These are phyloP conservation scores for Teunomyces barrocoloradensis DNA, from an alignment of 805 yeast genomes.

Conservation along the genomic window DNA sequence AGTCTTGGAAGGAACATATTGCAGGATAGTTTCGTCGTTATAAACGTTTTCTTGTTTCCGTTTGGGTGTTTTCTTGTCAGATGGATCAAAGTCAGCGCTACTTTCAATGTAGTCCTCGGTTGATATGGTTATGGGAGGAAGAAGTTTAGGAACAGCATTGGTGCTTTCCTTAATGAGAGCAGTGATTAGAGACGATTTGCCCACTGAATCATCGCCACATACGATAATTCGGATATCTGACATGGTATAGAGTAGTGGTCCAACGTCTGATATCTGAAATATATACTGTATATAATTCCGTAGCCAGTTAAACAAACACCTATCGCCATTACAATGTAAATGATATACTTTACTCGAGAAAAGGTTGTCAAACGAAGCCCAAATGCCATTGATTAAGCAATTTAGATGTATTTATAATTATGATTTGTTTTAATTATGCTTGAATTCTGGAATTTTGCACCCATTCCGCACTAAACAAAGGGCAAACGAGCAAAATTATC, in stretches of 20 bases:
- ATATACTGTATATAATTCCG: neutral
- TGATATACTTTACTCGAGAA: no score
- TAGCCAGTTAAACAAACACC: no score
- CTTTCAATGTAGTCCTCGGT: constrained; percentile 53
- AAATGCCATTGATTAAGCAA: no score
- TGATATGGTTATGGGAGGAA: constrained; percentile 86
- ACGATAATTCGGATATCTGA: constrained; percentile 67
- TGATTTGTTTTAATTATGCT: no score
- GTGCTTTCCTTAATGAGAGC: constrained; percentile 72
- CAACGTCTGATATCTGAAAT: neutral
- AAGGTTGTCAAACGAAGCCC: no score
- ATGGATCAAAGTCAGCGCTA: constrained; percentile 12
- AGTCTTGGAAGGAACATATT: constrained; percentile 48
- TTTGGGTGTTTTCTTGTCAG: constrained; percentile 1
- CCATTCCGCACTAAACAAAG: no score
- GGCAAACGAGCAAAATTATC: no score
- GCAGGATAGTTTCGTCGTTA: constrained; percentile 16
- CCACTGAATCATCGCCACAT: constrained; percentile 93
- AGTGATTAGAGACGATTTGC: constrained; percentile 76
- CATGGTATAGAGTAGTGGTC: neutral
- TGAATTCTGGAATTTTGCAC: no score
- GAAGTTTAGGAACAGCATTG: constrained; percentile 55
- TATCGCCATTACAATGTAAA: no score
- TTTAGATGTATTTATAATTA: no score
- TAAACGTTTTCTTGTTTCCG: constrained; percentile 2